Evolutionary conservation across 495 filamentous ascomycete species (phyloP).

Genomic region (Thermothielavioides terrestris): DNA sequence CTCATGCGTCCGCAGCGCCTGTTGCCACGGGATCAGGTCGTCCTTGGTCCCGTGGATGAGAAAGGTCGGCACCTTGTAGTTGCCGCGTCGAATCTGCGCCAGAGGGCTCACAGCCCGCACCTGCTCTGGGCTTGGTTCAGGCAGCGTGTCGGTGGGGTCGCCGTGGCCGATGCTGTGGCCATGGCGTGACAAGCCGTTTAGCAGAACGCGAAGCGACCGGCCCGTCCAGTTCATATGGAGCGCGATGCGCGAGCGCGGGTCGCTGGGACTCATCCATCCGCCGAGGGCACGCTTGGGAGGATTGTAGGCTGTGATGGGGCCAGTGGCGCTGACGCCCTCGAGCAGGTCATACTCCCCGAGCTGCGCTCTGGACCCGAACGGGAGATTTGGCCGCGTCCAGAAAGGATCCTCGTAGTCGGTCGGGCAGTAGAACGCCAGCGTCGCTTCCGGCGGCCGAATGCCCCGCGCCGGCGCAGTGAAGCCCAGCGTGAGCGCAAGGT

Average conservation of each 20-base stretch:
- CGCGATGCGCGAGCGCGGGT: neutral
- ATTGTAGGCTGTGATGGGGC: too few species aligned
- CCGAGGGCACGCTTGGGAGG: neutral
- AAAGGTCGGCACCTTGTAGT: neutral
- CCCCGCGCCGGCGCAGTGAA: conserved; percentile 29
- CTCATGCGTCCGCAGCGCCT: neutral
- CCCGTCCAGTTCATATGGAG: neutral
- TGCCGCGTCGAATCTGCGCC: neutral
- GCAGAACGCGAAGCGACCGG: neutral
- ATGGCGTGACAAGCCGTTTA: neutral
- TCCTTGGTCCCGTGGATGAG: neutral
- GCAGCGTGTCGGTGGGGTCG: neutral
- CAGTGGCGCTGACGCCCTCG: too few species aligned
- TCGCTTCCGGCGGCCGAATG: conserved; percentile 37
- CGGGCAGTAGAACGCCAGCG: conserved; percentile 48
- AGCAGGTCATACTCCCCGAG: too few species aligned
- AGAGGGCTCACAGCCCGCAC: neutral
- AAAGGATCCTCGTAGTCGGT: conserved; percentile 13
- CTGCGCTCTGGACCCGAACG: conserved; percentile 9
- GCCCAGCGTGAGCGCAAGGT: conserved; percentile 41
- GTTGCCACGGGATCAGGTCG: neutral
- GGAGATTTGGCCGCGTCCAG: neutral
- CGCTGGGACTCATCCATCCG: neutral
- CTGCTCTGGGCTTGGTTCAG: neutral
- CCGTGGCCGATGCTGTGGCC: neutral